phyloP scores from a whole-genome alignment of 2,329 filamentous ascomycete genomes.

The Phialocephala sp. region DNA sequence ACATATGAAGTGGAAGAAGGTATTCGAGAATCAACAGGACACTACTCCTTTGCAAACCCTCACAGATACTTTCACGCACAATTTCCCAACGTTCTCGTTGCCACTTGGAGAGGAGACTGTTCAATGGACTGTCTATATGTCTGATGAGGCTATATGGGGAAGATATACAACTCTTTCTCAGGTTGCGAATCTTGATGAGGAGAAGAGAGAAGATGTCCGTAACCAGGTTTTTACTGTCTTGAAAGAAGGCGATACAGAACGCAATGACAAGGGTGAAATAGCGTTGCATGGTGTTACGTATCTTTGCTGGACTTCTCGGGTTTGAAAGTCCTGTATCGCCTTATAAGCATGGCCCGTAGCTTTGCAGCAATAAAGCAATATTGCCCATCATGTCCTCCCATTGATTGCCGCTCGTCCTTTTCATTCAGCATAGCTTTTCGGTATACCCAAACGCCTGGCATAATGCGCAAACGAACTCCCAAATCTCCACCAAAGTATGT shows the following conservation, averaged over 20 bases:
- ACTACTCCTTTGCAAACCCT: constrained; percentile 58
- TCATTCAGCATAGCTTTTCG: not conserved
- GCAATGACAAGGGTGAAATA: constrained; percentile 66
- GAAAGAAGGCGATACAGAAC: constrained; percentile 56
- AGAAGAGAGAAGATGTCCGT: constrained; percentile 54
- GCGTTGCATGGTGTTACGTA: constrained; percentile 68
- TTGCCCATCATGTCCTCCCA: not conserved
- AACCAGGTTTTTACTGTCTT: constrained; percentile 60
- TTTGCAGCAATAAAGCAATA: not conserved
- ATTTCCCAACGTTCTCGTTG: constrained; percentile 59
- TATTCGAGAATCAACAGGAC: constrained; percentile 66
- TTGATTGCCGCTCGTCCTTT: not conserved
- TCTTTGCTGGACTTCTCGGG: constrained; percentile 63
- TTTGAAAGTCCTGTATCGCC: constrained; percentile 36
- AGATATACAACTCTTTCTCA: constrained; percentile 71
- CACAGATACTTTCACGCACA: constrained; percentile 47
- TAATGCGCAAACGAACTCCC: constrained; percentile 14
- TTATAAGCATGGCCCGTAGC: not conserved
- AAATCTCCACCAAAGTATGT: constrained; percentile 24
- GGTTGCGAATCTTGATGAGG: constrained; percentile 61
- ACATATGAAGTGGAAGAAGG: constrained; percentile 65
- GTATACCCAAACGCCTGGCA: constrained; percentile 19
- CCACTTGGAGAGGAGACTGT: constrained; percentile 63
- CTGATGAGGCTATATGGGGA: constrained; percentile 65
- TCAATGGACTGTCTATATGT: constrained; percentile 63